These are phyloP conservation scores for Rhizophora apiculata DNA, from an alignment of 345 rosid species.

Conservation along the genomic window DNA sequence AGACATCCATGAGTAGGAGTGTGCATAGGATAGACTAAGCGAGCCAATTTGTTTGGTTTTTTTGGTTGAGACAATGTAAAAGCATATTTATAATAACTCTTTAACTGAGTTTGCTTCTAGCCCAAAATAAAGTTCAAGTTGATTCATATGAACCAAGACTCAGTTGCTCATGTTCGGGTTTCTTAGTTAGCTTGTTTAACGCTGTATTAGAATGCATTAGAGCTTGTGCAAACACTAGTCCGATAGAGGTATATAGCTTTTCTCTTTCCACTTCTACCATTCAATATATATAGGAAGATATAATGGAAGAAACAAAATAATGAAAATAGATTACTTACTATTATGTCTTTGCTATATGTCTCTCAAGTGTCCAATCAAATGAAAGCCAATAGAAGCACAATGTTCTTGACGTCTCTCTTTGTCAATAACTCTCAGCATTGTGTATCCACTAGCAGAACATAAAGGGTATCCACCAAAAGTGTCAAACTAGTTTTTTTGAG, in stretches of 20 bases:
- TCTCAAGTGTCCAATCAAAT: slow-evolving; percentile 64
- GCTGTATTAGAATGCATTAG: neutral
- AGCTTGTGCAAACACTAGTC: neutral
- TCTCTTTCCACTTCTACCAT: neutral
- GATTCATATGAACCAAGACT: neutral
- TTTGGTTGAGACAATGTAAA: neutral
- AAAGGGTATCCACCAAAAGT: slow-evolving; percentile 98
- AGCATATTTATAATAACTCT: too few relatives aligned
- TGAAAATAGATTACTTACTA: slow-evolving; percentile 38
- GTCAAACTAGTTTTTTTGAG: slow-evolving; percentile 78
- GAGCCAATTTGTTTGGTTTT: neutral
- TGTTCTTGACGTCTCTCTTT: slow-evolving; percentile 84
- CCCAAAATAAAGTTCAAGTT: neutral
- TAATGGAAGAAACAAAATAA: neutral
- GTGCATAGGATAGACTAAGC: neutral
- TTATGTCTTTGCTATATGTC: slow-evolving; percentile 67
- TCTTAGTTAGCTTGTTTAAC: neutral
- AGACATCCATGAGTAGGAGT: neutral
- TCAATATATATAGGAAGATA: neutral
- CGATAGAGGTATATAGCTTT: neutral
- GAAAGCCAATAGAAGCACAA: slow-evolving; percentile 72
- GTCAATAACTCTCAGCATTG: slow-evolving; percentile 86
- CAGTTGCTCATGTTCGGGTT: neutral
- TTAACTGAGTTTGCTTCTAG: too few relatives aligned
- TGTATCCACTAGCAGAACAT: slow-evolving; percentile 93